Conservation (phyloP, 371 early-diverging fungal genomes). For the Mortierella polycephala region DNA sequence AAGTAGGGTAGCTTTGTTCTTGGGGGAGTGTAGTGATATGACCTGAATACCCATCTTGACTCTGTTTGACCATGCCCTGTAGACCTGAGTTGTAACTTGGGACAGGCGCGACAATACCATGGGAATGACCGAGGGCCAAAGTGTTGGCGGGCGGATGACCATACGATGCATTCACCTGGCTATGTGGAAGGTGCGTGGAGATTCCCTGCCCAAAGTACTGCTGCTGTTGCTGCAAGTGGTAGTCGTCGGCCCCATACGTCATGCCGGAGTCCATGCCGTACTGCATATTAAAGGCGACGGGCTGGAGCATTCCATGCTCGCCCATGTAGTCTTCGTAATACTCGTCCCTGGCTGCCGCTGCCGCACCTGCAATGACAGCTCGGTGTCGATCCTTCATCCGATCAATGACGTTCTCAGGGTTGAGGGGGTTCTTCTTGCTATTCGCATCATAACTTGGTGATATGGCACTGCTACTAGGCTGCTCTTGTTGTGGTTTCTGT, state of each 20-base stretch:
- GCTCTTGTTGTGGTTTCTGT: constrained; percentile 4
- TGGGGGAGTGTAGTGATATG: not conserved
- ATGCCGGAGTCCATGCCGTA: constrained; percentile 18
- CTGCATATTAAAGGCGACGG: constrained; percentile 11
- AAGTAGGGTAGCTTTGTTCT: not conserved
- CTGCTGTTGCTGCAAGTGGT: constrained; percentile 28
- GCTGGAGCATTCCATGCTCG: constrained; percentile 15
- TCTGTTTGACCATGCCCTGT: too few species aligned
- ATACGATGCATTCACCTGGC: constrained; percentile 3
- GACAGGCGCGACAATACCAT: not conserved
- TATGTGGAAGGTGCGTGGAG: constrained; percentile 10
- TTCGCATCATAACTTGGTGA: not conserved
- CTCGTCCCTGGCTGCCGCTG: constrained; percentile 32
- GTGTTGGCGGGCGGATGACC: constrained; percentile 3
- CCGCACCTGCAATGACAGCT: constrained; percentile 26
- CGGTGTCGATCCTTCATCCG: constrained; percentile 46
- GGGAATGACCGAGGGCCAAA: constrained; percentile 5
- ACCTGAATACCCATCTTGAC: not conserved
- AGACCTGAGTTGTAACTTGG: not conserved
- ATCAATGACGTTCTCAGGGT: constrained; percentile 28
- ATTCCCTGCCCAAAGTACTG: constrained; percentile 12
- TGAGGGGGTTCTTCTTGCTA: not conserved
- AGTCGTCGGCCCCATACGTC: constrained; percentile 32
- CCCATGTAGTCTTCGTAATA: constrained; percentile 36
- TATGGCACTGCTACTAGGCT: not conserved